Evolutionary conservation across 495 filamentous ascomycete species (phyloP), one percentile per base, ranked within the genome.

Genomic region (Podospora pseudocomata): DNA sequence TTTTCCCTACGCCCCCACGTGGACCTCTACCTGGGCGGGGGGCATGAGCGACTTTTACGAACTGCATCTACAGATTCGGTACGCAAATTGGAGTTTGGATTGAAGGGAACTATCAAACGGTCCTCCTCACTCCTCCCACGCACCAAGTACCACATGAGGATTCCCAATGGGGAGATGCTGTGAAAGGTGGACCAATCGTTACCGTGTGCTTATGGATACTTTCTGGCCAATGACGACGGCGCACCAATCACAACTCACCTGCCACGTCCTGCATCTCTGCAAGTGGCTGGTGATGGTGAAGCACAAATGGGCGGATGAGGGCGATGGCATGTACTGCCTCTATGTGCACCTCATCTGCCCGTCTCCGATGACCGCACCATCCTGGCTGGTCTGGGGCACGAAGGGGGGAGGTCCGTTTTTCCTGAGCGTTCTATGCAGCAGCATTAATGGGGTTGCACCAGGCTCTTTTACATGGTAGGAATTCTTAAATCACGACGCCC

Each of bases 261-360:
- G 60, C 60, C 60, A 62, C 60, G 60, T 62, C 60, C 27, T 27
- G 27, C 60, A 7, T 34, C 16, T 11, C 60, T 28, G 19, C 27
- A 27, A 62, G 60, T 62, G 60, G 60, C 60, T 62, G 60, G 60
- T 28, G 27, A 58, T 26, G 55, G 30, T 32, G 30, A 58, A 58
- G 55, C 55, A 58, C 55, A 26, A 58, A 5, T 26, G 23, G n/a
- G 55, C 55, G n/a, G 23, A 58, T 11, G 55, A 58, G 55, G 55
- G 55, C 55, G 55, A 58, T 58, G 55, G 55, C 55, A 58, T 58
- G n/a, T 49, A 5, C 55, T 58, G 55, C 55, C n/a, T 26, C 55
- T 58, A 49, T 49, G 55, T 58, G 55, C n/a, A 58, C 5, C 23
- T 58, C n/a, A 58, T 19, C 23, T 58, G 23, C 55, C n/a, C 23